These are phyloP conservation scores for Nemania sp. DNA, from an alignment of 2,329 filamentous ascomycete genomes.

Conservation along the genomic window DNA sequence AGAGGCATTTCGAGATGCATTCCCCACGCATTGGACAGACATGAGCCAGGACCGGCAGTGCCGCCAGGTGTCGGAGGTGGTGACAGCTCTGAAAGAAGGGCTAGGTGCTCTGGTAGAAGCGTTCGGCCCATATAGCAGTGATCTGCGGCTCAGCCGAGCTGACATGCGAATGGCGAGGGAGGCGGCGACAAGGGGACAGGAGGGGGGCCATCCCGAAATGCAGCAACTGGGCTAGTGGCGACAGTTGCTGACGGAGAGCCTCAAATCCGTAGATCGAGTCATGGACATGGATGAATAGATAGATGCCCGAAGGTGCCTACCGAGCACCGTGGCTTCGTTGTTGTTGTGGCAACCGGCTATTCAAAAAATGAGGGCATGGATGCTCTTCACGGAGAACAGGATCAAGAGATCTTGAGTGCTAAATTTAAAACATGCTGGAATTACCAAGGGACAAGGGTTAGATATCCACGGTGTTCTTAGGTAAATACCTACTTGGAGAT, in stretches of 20 bases:
- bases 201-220: constrained; percentile 38
- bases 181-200: constrained; percentile 48
- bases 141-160: constrained; percentile 69
- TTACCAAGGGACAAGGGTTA: too few relatives aligned
- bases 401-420: too few relatives aligned
- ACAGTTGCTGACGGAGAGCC: constrained; percentile 11
- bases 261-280: not conserved
- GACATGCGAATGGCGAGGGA: constrained; percentile 78
- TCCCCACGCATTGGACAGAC: constrained; percentile 80
- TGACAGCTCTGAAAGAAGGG: constrained; percentile 66
- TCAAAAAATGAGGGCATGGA: not conserved
- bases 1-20: constrained; percentile 64
- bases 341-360: too few relatives aligned
- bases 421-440: too few relatives aligned
- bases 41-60: constrained; percentile 59
- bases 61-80: constrained; percentile 72
- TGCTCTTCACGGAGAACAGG: too few relatives aligned
- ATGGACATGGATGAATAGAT: not conserved
- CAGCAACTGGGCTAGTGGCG: constrained; percentile 38
- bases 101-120: constrained; percentile 68
- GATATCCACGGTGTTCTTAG: too few relatives aligned
- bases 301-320: not conserved
- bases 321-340: too few relatives aligned
- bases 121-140: constrained; percentile 75
- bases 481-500: too few relatives aligned